Conservation (phyloP, 306 rosid species). For the Vigna unguiculata region DNA sequence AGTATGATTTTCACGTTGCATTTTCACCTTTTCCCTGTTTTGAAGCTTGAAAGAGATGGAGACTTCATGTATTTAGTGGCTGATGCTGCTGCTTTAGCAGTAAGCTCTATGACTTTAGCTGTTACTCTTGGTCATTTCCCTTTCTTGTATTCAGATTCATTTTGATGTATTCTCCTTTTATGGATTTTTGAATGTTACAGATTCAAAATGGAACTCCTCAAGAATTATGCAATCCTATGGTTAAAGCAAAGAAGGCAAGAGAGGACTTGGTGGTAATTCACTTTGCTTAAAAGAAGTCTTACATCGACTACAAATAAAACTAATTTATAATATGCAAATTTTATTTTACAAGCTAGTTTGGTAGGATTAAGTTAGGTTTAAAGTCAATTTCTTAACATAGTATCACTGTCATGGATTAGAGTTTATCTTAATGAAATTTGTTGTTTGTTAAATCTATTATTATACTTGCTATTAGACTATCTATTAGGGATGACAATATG, state of each 20-base stretch:
- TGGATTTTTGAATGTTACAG: slow-evolving; percentile 58
- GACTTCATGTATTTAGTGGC: slow-evolving; percentile 89
- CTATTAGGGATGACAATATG: no score
- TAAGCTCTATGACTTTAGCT: slow-evolving; percentile 46
- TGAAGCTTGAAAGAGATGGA: slow-evolving; percentile 86
- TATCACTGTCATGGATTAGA: no score
- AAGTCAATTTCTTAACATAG: no score
- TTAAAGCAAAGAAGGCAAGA: slow-evolving; percentile 81
- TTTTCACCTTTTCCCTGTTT: slow-evolving; percentile 45
- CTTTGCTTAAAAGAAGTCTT: no score
- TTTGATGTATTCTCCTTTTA: not conserved
- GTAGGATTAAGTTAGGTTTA: no score
- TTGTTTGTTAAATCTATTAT: no score
- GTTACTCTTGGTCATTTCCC: slow-evolving; percentile 18
- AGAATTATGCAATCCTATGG: slow-evolving; percentile 72
- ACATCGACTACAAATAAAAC: no score
- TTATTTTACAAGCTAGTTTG: no score
- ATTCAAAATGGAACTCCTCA: slow-evolving; percentile 98
- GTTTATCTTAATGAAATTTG: no score
- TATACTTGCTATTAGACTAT: no score
- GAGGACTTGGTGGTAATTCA: slow-evolving; percentile 92
- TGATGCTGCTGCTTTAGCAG: slow-evolving; percentile 88
- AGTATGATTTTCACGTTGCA: slow-evolving; percentile 6
- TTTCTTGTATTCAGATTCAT: slow-evolving; percentile 25
- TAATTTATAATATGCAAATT: no score